Evolutionary conservation across 2,329 filamentous ascomycete species (phyloP).

Genomic region (Alternaria triticina): DNA sequence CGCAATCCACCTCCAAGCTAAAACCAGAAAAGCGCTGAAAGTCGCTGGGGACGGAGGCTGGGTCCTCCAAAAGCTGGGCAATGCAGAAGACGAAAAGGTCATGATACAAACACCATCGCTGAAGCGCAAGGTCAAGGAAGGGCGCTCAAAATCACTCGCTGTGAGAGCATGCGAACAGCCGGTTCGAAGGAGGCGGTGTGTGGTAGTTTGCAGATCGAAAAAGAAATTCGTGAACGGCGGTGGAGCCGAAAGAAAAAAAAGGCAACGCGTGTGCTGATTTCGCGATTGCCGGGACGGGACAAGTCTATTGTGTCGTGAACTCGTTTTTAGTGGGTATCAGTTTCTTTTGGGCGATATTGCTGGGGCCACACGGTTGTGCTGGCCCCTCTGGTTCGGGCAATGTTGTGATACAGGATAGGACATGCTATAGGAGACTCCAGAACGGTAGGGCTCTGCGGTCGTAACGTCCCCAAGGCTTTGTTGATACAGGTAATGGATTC

Average conservation of each 20-base stretch:
- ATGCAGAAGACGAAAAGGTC: neutral
- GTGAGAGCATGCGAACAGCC: constrained; percentile 4
- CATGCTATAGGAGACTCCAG: constrained; percentile 22
- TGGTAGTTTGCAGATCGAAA: constrained; percentile 12
- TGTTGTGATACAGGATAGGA: constrained; percentile 28
- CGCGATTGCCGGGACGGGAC: constrained; percentile 15
- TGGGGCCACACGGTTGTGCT: constrained; percentile 13
- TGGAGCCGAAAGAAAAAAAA: constrained; percentile 18
- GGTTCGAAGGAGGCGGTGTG: neutral
- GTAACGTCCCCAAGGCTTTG: constrained; percentile 35
- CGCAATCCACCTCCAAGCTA: constrained; percentile 7
- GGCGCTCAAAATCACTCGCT: neutral
- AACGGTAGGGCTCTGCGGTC: constrained; percentile 31
- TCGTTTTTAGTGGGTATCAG: constrained; percentile 47
- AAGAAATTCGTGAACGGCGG: constrained; percentile 36
- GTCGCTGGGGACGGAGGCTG: constrained; percentile 6
- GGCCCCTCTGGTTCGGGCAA: constrained; percentile 18
- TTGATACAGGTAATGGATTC: constrained; percentile 25
- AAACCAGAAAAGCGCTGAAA: neutral
- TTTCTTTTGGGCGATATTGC: constrained; percentile 35
- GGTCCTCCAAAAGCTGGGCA: neutral
- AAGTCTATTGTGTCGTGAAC: constrained; percentile 46
- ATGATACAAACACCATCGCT: constrained; percentile 12
- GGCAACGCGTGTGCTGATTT: constrained; percentile 9
- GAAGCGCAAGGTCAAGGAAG: neutral